A percentile compares a stretch with the other conserved stretches of the same genome.
phyloP scores from a whole-genome alignment of 495 filamentous ascomycete species.

The Recurvomyces mirabilis region DNA sequence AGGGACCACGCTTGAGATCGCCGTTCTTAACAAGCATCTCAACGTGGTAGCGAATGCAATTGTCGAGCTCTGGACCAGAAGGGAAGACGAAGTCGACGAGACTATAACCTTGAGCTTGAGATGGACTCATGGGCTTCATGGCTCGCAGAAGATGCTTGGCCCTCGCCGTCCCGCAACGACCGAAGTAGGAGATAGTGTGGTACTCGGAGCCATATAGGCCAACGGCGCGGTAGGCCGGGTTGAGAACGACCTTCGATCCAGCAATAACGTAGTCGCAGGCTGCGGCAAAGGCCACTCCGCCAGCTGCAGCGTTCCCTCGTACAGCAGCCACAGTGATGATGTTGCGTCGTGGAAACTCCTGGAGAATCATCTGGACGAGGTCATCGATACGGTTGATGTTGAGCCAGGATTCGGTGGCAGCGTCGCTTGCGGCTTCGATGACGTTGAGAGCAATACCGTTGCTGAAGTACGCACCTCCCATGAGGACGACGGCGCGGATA shows the following conservation, averaged over 20 bases:
- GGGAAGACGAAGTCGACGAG: conserved; percentile 18
- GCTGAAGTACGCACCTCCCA: conserved; percentile 17
- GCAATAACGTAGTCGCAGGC: conserved; percentile 14
- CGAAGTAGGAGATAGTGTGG: conserved; percentile 11
- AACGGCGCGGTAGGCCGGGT: conserved; percentile 14
- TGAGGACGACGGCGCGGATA: conserved; percentile 9
- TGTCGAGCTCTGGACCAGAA: conserved; percentile 6
- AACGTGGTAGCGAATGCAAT: conserved; percentile 5
- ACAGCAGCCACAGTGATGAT: conserved; percentile 13
- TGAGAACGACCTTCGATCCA: conserved; percentile 13
- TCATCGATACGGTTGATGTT: conserved; percentile 17
- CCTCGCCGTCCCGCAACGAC: conserved; percentile 7
- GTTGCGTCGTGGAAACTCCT: conserved; percentile 6
- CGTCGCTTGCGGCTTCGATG: conserved; percentile 6
- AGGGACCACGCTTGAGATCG: conserved; percentile 1
- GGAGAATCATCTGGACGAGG: conserved; percentile 7
- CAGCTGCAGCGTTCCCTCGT: conserved; percentile 15
- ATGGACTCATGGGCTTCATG: conserved; percentile 11
- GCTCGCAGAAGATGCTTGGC: conserved; percentile 6
- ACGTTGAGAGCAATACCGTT: conserved; percentile 19
- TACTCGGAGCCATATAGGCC: conserved; percentile 13
- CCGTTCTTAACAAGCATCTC: conserved; percentile 2
- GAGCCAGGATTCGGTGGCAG: conserved; percentile 8
- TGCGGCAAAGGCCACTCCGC: conserved; percentile 13
- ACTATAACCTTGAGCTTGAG: conserved; percentile 7